phyloP scores from a whole-genome alignment of 345 rosid species.

The Aquilaria malaccensis region DNA sequence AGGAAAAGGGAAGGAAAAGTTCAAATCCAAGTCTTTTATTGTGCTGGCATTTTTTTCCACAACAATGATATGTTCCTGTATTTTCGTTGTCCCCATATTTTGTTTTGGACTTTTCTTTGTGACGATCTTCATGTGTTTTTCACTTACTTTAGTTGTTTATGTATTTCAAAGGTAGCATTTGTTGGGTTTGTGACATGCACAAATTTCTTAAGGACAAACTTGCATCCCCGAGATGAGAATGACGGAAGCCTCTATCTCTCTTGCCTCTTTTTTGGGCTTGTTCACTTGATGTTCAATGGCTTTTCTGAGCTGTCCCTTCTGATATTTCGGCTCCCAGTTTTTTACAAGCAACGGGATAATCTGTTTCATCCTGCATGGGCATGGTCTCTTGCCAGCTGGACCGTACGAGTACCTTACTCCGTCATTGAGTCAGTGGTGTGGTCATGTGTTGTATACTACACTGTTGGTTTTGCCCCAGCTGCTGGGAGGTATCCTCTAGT shows the following conservation, averaged over 20 bases:
- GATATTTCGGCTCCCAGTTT: slow-evolving; percentile 84
- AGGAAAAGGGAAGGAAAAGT: too few species aligned
- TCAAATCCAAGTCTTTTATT: too few species aligned
- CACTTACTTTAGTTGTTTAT: slow-evolving; percentile 10
- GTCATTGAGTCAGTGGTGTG: slow-evolving; percentile 77
- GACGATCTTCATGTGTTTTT: background rate
- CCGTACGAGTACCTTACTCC: slow-evolving; percentile 85
- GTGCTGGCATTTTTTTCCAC: too few species aligned
- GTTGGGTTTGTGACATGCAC: slow-evolving; percentile 85
- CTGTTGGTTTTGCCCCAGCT: slow-evolving; percentile 78
- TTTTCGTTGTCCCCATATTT: background rate
- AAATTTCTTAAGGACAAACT: slow-evolving; percentile 58
- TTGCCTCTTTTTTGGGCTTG: slow-evolving; percentile 75
- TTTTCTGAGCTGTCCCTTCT: slow-evolving; percentile 74
- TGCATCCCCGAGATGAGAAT: slow-evolving; percentile 70
- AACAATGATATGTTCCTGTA: background rate
- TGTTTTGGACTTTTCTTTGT: background rate
- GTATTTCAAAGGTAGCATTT: slow-evolving; percentile 56
- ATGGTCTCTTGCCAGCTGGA: slow-evolving; percentile 74
- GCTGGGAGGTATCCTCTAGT: slow-evolving; percentile 43
- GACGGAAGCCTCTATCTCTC: slow-evolving; percentile 66
- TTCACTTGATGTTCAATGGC: slow-evolving; percentile 91
- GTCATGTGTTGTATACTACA: slow-evolving; percentile 74
- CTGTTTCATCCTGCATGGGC: slow-evolving; percentile 92
- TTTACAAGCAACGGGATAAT: slow-evolving; percentile 90